Evolutionary conservation across 108 stramenopile genomes (phyloP).

Genomic region (Fistulifera pelliculosa): DNA sequence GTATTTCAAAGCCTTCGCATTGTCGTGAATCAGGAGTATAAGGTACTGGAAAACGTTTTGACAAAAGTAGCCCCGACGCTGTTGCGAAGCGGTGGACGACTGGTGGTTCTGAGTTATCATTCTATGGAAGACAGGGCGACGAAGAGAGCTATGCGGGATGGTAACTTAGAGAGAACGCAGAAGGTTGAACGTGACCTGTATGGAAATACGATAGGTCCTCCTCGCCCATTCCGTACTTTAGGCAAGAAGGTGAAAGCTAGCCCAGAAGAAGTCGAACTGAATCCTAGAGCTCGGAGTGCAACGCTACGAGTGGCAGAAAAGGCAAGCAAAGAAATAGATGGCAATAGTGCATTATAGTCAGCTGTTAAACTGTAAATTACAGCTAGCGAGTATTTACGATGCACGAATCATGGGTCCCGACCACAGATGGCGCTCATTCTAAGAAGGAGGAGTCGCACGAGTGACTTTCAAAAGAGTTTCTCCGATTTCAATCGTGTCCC

Average conservation of each 20-base stretch:
- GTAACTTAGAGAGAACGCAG: slow-evolving; percentile 22
- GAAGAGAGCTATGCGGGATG: slow-evolving; percentile 81
- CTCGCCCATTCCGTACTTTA: slow-evolving; percentile 58
- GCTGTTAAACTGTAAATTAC: too few species aligned
- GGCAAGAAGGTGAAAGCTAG: slow-evolving; percentile 61
- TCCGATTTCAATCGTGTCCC: too few species aligned
- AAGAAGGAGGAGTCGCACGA: too few species aligned
- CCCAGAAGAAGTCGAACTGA: slow-evolving; percentile 60
- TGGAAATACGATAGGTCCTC: slow-evolving; percentile 55
- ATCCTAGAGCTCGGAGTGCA: slow-evolving; percentile 78
- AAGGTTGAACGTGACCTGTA: slow-evolving; percentile 55
- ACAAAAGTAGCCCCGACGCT: slow-evolving; percentile 54
- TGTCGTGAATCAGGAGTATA: slow-evolving; percentile 87
- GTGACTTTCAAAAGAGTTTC: too few species aligned
- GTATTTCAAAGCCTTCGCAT: slow-evolving; percentile 87
- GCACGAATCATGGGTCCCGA: too few species aligned
- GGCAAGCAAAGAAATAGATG: too few species aligned
- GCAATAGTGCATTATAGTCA: too few species aligned
- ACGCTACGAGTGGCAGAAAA: slow-evolving; percentile 59
- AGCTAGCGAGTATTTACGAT: too few species aligned
- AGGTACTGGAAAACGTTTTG: slow-evolving; percentile 51
- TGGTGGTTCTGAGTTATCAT: slow-evolving; percentile 90
- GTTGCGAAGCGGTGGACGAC: slow-evolving; percentile 41
- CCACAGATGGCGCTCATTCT: too few species aligned
- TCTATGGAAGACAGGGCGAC: slow-evolving; percentile 87